Base-by-base conservation (phyloP, 345 rosid species). In the Boechera stricta region DNA sequence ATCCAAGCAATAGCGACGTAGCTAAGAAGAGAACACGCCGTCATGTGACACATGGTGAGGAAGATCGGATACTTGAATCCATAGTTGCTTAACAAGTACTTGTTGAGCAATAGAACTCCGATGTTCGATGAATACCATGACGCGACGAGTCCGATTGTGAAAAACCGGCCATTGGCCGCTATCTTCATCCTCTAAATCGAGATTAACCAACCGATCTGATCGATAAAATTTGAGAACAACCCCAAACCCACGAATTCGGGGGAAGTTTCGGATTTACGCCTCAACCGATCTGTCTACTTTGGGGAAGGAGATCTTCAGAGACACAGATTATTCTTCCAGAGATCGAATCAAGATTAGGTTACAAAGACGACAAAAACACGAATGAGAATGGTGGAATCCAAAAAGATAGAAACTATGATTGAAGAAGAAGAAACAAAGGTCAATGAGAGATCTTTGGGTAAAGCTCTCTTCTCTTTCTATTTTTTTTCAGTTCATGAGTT, bases 11-110 rank as follows among this genome's bases (percentile, higher is more conserved):
- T 77, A 21, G 90, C 88, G 1, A 79, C 53, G 82, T 88, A 87
- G 82, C 94, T 89, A 5, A 84, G 72, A 53, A 86, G 67, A 5
- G 87, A 85, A 72, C 94, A 89, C 0, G 92, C 92, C n/a, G 87
- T 84, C 94, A 88, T 86, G 77, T 89, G 97, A 65, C 92, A 85
- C 89, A 89, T 88, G 64, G 94, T 91, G 16, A 91, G 74, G 86
- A 87, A 89, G 80, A 91, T 80, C 21, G 91, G 94, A 72, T 84
- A 91, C 81, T 81, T 91, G 86, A 91, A 89, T 0, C 92, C 94
- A 6, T 84, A 89, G 80, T 86, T 86, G 84, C 87, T 81, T 3
- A 87, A 73, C 73, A 87, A 58, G 81, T 87, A 91, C 66, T 91
- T 89, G 88, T 91, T 91, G 5, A 87, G 82, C 47, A 87, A 61